Base-by-base conservation (phyloP, 139 green algal genomes). In the Chlamydomonas sp. region DNA sequence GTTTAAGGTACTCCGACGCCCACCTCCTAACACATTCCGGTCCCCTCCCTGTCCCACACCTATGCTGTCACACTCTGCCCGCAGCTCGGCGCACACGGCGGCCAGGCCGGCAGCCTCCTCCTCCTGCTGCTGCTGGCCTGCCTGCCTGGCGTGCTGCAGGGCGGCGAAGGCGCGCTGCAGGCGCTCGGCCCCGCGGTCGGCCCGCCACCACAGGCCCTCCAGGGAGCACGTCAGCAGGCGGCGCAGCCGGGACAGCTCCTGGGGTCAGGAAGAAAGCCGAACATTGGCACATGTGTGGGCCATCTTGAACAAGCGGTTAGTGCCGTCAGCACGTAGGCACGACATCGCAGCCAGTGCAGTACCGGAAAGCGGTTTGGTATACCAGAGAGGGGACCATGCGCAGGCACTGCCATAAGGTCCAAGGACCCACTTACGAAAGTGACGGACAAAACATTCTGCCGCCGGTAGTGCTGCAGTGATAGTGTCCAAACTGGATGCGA, bases 161-260 rank as follows among this genome's bases (percentile, higher is more conserved):
- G 62, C 49, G 58, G 5, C 9, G 8, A 67, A 58, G 57, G 76
- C 76, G 4, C 2, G 12, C 64, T 63, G 63, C 79, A 85, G 66
- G 2, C 68, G 80, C 17, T 78, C 68, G 9, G 67, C 68, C 3
- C 67, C 80, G 68, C 63, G 14, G 5, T 17, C 80, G 31, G 31
- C 31, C 31, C 31, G 31, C 31, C 31, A 49, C 31, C 31, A 49
- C 31, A 49, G 31, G 31, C 16, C 57, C 71, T 76, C 63, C 63
- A 88, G 63, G 2, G 73, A 59, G 63, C 74, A 15, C 5, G 9
- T 1, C 2, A 60, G 4, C 31, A 82, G 76, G 74, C 74, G 31
- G 1, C 83, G 73, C 1, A 81, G 63, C 2, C 81, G 81, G 81
- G 10, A 14, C 20, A 86, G 71, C 71, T 86, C 81, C 81, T 86